phyloP scores from a whole-genome alignment of 305 asterid genomes.

The Fraxinus sp. region DNA sequence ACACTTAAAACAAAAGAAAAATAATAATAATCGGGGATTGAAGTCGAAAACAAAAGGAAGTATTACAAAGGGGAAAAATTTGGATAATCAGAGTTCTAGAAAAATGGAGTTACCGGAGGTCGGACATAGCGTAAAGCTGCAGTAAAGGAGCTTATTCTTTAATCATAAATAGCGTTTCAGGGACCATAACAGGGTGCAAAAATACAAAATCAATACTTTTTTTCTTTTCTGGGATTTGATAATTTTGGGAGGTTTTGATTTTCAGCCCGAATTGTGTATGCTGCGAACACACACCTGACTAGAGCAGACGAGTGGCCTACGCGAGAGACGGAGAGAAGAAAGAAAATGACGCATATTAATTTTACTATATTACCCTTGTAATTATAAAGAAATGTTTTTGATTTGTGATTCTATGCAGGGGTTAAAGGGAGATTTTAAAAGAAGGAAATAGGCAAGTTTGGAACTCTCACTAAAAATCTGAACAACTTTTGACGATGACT shows the following conservation, averaged over 20 bases:
- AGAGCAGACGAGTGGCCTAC: conserved; percentile 26
- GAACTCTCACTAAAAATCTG: background rate
- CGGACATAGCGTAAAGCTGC: conserved; percentile 27
- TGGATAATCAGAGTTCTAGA: background rate
- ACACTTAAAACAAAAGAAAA: background rate
- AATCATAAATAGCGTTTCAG: conserved; percentile 33
- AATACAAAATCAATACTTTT: background rate
- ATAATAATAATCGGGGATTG: background rate
- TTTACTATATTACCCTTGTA: conserved; percentile 29
- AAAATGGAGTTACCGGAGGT: conserved; percentile 33
- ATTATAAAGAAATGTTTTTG: background rate
- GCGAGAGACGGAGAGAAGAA: conserved; percentile 10
- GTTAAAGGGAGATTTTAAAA: background rate
- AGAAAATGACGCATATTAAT: background rate
- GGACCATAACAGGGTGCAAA: conserved; percentile 25
- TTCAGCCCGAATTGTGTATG: conserved; percentile 15
- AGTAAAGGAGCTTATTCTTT: conserved; percentile 17
- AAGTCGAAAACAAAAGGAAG: background rate
- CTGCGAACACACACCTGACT: conserved; percentile 18
- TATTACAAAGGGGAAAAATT: background rate
- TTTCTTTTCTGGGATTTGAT: conserved; percentile 1
- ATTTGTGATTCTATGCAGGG: background rate
- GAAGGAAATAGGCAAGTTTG: background rate
- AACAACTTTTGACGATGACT: background rate
- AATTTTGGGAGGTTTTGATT: conserved; percentile 18